A percentile compares a stretch with the other conserved stretches of the same genome.
These are phyloP conservation scores for Ceratocystis eucalypticola DNA, from an alignment of 2,329 filamentous ascomycete species.

Conservation along the genomic window DNA sequence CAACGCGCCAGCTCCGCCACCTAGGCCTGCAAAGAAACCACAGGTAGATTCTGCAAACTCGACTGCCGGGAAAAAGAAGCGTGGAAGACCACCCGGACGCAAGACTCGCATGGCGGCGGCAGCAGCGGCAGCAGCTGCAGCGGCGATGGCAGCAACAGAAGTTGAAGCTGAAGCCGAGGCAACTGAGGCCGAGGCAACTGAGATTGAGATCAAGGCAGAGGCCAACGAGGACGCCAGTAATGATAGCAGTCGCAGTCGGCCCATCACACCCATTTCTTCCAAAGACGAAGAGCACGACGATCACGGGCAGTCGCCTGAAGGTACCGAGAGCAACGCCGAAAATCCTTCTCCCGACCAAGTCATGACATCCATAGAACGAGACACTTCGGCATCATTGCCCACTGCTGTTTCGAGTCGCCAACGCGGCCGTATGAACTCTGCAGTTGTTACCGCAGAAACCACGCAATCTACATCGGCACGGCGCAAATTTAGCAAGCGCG, in stretches of 20 bases:
- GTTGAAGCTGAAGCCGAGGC: not conserved
- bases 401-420: conserved; percentile 13
- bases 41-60: conserved; percentile 20
- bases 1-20: not conserved
- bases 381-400: conserved; percentile 24
- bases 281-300: conserved; percentile 23
- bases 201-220: conserved; percentile 22
- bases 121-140: conserved; percentile 28
- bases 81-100: conserved; percentile 28
- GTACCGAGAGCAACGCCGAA: not conserved
- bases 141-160: conserved; percentile 20
- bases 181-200: not conserved
- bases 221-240: conserved; percentile 25
- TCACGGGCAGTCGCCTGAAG: conserved; percentile 25
- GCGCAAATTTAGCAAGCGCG: conserved; percentile 71
- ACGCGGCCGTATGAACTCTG: conserved; percentile 37
- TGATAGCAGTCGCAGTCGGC: conserved; percentile 21
- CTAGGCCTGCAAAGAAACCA: not conserved
- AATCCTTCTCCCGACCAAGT: conserved; percentile 25
- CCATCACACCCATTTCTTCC: conserved; percentile 6
- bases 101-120: conserved; percentile 24
- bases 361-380: conserved; percentile 32
- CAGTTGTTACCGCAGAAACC: conserved; percentile 29
- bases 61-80: conserved; percentile 28
- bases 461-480: conserved; percentile 71